Base-by-base conservation (phyloP, 192 early-diverging fungal genomes). In the Linnemannia hyalina region DNA sequence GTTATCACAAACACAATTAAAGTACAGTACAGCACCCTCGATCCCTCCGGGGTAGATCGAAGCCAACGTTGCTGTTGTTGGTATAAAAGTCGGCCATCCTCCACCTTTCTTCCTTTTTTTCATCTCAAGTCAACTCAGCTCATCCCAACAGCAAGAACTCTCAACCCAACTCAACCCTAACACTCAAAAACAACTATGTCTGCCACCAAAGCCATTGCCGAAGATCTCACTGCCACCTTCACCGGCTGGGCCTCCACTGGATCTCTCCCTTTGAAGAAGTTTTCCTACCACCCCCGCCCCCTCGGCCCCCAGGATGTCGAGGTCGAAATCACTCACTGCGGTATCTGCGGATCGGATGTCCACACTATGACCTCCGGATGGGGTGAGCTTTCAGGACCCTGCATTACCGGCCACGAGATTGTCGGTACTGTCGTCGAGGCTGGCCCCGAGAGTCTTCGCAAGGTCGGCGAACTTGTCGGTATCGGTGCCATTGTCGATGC, bases 281-380 rank as follows among this genome's bases (percentile, higher is more conserved):
- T 89, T 82, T 80, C 85, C 4, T 94, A 94, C 85, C 90, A 75
- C 71, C 92, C 93, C 15, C 92, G 92, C 26, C 91, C 92, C 1
- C 77, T 94, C 1, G 92, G 92, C 11, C 81, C 82, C 18, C 85
- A 93, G 82, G 94, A 94, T 80, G 91, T 96, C 47, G 93, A 94
- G 82, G 95, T 97, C 71, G 88, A 95, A 87, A 93, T 96, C 76
- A 87, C 91, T 23, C 92, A 94, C 87, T 94, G 94, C 78, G 95
- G 95, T 54, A 93, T 96, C 73, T 97, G 96, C 80, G 93, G 93
- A 68, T 92, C 92, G 10, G 96, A 97, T 82, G 76, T 96, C 68
- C 94, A 97, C 89, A 94, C 91, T 47, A 88, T 92, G 79, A 90
- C 91, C 76, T 75, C 81, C 1, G 94, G 94, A 75, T 96, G 95